Evolutionary conservation across 2,329 filamentous ascomycete species (phyloP), one percentile per base, ranked within the genome.

Genomic region (Aspergillus ochraceoroseus): DNA sequence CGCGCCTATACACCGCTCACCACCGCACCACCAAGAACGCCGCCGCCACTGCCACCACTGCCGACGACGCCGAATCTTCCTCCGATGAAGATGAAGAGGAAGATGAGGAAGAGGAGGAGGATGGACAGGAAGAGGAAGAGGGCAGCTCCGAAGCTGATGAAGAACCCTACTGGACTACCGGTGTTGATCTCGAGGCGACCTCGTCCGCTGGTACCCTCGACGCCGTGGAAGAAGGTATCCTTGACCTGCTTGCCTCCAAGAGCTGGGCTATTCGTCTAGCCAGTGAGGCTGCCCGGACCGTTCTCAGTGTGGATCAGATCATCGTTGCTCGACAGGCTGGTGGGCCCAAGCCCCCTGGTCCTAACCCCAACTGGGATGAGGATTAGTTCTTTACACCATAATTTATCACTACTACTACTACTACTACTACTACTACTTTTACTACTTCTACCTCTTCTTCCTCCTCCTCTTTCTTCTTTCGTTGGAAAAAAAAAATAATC

Each of bases 291-390:
- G 90, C 88, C 38, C 79, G 92, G 58, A 98, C 92, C 32, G 85
- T 98, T 19, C 73, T 98, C 51, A 94, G 88, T 32, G 92, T 98
- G 26, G 92, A 98, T 68, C 94, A 98, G 72, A 98, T 98, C 62
- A 98, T 98, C 63, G 92, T 98, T 43, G 89, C 94, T 49, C 82
- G 90, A 70, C 92, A 96, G 72, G 92, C 94, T 32, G 92, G 92
- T 61, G 92, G 92, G 25, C 92, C 94, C 14, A 98, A 98, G 77
- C 90, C 90, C 41, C 92, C 92, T 19, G 89, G 85, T 32, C 92
- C 88, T 54, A 95, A 95, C 70, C 84, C 89, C 31, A 79, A 79
- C 60, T 82, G 80, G 80, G 80, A 83, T 63, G 77, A 83, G 58
- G 80, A 84, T 59, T 74, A 67, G 60, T n/a, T n/a, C n/a, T n/a